These are phyloP conservation scores for Camellia sinensis DNA, from an alignment of 148 eudicot species.

Conservation along the genomic window DNA sequence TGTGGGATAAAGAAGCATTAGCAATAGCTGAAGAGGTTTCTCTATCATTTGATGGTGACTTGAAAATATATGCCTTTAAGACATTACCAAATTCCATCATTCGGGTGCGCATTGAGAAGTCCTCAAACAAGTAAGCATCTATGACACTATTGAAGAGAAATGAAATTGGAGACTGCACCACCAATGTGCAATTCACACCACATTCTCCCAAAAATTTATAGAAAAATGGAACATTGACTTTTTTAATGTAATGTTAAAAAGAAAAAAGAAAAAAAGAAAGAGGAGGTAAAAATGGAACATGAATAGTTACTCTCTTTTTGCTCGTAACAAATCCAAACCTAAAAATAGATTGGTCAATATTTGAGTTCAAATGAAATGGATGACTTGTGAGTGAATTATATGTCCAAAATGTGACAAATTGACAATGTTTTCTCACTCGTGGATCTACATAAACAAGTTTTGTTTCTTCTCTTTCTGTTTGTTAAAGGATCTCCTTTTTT, in stretches of 20 bases:
- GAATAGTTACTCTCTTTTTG: neutral
- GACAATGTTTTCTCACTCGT: neutral
- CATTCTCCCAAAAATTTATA: neutral
- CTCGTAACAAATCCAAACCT: neutral
- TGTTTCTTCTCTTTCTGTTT: neutral
- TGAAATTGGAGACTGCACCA: neutral
- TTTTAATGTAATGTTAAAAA: too few species aligned
- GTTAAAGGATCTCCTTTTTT: neutral
- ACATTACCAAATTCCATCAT: conserved; percentile 57
- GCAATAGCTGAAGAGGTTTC: conserved; percentile 64
- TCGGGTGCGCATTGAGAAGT: conserved; percentile 85
- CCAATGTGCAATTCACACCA: neutral
- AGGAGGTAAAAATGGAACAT: neutral
- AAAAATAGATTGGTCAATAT: neutral
- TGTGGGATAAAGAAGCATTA: conserved; percentile 80
- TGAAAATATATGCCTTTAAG: conserved; percentile 77
- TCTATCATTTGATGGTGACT: conserved; percentile 63
- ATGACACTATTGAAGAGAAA: neutral
- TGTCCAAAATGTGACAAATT: neutral
- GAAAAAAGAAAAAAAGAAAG: too few species aligned
- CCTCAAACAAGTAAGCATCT: conserved; percentile 69
- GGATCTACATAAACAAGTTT: neutral
- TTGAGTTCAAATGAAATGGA: neutral
- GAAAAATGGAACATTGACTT: neutral
- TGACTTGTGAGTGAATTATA: neutral